phyloP scores from a whole-genome alignment of 2,329 filamentous ascomycete genomes.

The Pseudogymnoascus sp. region DNA sequence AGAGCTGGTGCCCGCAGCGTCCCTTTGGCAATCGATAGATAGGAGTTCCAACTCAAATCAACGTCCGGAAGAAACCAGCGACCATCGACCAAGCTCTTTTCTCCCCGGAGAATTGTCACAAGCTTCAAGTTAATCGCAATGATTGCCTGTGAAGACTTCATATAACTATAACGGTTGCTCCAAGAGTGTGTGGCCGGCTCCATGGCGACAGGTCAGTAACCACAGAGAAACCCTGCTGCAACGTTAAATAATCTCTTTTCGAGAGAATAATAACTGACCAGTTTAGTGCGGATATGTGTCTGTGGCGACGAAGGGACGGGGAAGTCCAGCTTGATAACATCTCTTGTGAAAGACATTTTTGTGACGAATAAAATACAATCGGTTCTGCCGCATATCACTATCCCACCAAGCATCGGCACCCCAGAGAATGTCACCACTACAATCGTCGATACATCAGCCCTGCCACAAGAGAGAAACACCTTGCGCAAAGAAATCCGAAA shows the following conservation, averaged over 20 bases:
- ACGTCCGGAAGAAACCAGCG: not conserved
- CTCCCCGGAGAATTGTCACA: not conserved
- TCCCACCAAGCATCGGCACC: conserved; percentile 84
- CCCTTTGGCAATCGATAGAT: conserved; percentile 9
- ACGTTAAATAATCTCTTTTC: not conserved
- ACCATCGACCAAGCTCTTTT: not conserved
- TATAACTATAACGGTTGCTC: conserved; percentile 6
- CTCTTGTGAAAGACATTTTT: conserved; percentile 94
- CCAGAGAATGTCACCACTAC: conserved; percentile 96
- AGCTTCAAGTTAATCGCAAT: conserved; percentile 9
- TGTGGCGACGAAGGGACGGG: conserved; percentile 95
- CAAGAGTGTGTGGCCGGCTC: not conserved
- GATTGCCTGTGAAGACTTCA: not conserved
- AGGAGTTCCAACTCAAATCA: conserved; percentile 2
- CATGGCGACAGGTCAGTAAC: conserved; percentile 14
- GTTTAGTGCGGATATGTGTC: conserved; percentile 76
- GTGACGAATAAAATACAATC: conserved; percentile 92
- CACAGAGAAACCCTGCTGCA: not conserved
- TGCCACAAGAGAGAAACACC: conserved; percentile 84
- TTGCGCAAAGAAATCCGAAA: conserved; percentile 92
- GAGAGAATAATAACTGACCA: not conserved
- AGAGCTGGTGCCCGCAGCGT: conserved; percentile 5
- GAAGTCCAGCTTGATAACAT: conserved; percentile 88
- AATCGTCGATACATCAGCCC: conserved; percentile 92
- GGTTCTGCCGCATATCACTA: conserved; percentile 87